Evolutionary conservation across 805 yeast species (phyloP).

Genomic region (Limtongozyma cylindracea): DNA sequence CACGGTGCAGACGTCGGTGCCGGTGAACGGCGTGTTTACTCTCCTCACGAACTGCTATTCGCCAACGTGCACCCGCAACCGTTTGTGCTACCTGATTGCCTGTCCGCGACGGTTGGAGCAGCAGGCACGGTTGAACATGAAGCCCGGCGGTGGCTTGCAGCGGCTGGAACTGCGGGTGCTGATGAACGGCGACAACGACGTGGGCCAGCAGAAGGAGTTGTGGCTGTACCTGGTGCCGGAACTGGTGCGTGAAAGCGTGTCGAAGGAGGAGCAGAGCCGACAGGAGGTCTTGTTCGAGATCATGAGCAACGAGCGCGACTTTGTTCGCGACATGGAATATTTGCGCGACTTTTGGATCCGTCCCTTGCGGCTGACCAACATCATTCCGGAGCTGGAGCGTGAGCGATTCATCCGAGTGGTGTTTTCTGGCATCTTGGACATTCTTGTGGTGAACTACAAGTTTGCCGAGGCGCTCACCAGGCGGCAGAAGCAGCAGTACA

Average conservation of each 20-base stretch:
- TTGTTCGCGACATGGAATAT: slow-evolving; percentile 83
- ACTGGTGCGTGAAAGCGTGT: slow-evolving; percentile 49
- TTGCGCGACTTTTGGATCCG: slow-evolving; percentile 84
- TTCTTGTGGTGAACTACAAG: slow-evolving; percentile 58
- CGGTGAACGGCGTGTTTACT: slow-evolving; percentile 81
- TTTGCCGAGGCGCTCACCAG: slow-evolving; percentile 76
- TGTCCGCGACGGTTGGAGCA: slow-evolving; percentile 93
- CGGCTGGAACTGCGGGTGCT: slow-evolving; percentile 51
- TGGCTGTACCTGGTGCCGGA: slow-evolving; percentile 89
- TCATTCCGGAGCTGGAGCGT: slow-evolving; percentile 71
- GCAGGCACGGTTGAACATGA: slow-evolving; percentile 76
- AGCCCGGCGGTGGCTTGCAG: slow-evolving; percentile 64
- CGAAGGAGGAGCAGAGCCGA: slow-evolving; percentile 68
- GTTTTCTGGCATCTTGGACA: slow-evolving; percentile 72
- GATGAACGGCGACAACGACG: slow-evolving; percentile 37
- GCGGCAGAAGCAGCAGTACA: slow-evolving; percentile 68
- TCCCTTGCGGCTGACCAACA: slow-evolving; percentile 48
- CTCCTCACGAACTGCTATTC: slow-evolving; percentile 86
- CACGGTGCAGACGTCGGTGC: slow-evolving; percentile 6
- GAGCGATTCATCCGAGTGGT: slow-evolving; percentile 83
- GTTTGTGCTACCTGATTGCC: slow-evolving; percentile 79
- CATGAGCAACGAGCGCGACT: slow-evolving; percentile 81
- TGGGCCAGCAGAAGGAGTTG: slow-evolving; percentile 53
- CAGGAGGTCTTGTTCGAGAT: slow-evolving; percentile 92
- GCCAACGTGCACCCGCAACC: slow-evolving; percentile 81